Evolutionary conservation across 2,329 filamentous ascomycete genomes (phyloP), one percentile per base, ranked within the genome.

Genomic region (Fonsecaea monophora): DNA sequence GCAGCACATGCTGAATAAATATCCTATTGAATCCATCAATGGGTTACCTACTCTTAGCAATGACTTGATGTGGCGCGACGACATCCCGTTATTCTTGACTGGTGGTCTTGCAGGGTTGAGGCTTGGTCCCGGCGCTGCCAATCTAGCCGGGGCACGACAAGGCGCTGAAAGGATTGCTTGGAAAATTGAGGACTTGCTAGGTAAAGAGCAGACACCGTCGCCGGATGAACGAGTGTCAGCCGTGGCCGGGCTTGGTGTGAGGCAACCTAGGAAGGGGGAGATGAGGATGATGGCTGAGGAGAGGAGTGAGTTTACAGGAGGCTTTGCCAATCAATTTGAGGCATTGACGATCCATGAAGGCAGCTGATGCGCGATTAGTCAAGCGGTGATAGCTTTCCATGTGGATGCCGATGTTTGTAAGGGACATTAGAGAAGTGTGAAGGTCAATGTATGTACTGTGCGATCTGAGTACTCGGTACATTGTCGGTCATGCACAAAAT

Each of bases 11-110:
- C 77, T 85, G 8, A 69, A 79, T 2, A 82, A 87, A 18, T 82
- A 89, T 68, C 90, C 90, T 0, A 83, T 94, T 38, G 78, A 86
- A 15, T 84, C 81, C 0, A 82, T 86, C 30, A 87, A 87, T 3
- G 91, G 91, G 0, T 79, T 93, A 21, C 91, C 92, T 0, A 91
- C 89, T 70, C 77, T 94, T 60, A 94, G 85, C 1, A 86, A 94
- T 50, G 90, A 94, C 72, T 80, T 94, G 67, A 90, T 89, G 84
- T 94, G 91, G 91, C 82, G 82, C 42, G 82, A 88, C 0, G 86
- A 87, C n/a, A 85, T 94, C 0, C 91, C 91, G 1, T 77, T 93
- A 1, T 94, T 92, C 73, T 78, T 91, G 65, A 88, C 89, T 0
- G 91, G 90, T 1, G 82, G 87, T 60, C 78, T 94, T 40, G 91